Base-by-base conservation (phyloP, 306 rosid genomes). In the Neltuma alba region DNA sequence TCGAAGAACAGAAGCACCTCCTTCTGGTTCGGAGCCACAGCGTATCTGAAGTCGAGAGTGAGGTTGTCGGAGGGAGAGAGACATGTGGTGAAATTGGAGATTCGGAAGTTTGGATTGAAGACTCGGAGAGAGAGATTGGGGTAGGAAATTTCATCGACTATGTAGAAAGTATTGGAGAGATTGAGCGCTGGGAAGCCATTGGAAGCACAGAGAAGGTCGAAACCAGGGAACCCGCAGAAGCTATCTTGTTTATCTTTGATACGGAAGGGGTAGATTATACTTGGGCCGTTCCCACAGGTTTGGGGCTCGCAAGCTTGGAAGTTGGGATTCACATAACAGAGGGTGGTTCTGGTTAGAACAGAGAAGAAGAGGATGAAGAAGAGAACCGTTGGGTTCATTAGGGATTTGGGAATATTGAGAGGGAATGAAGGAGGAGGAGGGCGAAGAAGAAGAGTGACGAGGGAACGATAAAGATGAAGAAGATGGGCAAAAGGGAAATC, bases 201-300 rank as follows among this genome's bases (percentile, higher is more conserved):
- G 1, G 2, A 1, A 47, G 48, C 25, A 72, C 94, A 90, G 2
- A 68, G 13, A 37, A 91, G 23, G 0, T 4, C 16, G n/a, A 88
- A 88, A 28, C 87, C 60, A 9, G 87, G 88, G 30, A 71, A 67
- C 3, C 94, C 94, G 9, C 94, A 87, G 10, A 1, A 82, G 18
- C 25, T 0, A 2, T 61, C 0, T 70, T 88, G 87, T 25, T 0
- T 48, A 8, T 36, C 72, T 9, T 0, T 1, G 9, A 85, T 78
- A 81, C 61, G 67, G 45, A 90, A 90, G 0, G 92, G 92, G 77
- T 70, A 90, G 33, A 64, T 79, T 63, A 90, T 85, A 27, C 10
- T 30, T 16, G 40, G 91, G 64, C 42, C 48, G 0, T 81, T 55
- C 0, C 85, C 89, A 20, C 94, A 90, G 25, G 58, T 38, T 16